Evolutionary conservation across 306 rosid species (phyloP).

Genomic region (Cicer pinnatifidum): DNA sequence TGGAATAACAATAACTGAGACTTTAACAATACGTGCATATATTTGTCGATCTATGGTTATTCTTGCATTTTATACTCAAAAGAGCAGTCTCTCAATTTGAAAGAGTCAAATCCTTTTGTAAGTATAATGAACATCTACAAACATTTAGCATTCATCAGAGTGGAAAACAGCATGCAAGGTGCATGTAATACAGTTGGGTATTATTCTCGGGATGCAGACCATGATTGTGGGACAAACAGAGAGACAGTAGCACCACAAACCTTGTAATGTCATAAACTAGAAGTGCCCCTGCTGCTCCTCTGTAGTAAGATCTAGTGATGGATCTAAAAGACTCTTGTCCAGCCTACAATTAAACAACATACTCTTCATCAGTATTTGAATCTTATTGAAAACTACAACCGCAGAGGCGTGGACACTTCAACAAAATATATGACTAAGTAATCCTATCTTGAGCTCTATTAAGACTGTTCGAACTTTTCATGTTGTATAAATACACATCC

Average conservation of each 20-base stretch:
- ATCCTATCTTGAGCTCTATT: not conserved
- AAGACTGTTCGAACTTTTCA: not conserved
- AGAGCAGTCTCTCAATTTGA: not conserved
- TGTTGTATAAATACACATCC: conserved; percentile 7
- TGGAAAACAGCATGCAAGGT: conserved; percentile 25
- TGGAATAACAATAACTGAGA: not conserved
- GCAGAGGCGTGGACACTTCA: not conserved
- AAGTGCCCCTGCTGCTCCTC: conserved; percentile 99
- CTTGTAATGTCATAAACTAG: conserved; percentile 96
- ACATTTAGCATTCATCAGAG: conserved; percentile 5
- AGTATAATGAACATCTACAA: not conserved
- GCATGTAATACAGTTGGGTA: conserved; percentile 17
- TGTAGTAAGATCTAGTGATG: conserved; percentile 92
- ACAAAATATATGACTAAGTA: conserved; percentile 11
- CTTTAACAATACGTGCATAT: not conserved
- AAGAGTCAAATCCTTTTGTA: not conserved
- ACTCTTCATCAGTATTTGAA: conserved; percentile 39
- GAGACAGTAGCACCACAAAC: conserved; percentile 48
- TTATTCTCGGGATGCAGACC: conserved; percentile 10
- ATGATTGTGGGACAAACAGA: conserved; percentile 32
- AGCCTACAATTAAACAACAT: conserved; percentile 62
- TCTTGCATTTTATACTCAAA: not conserved
- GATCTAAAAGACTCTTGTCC: conserved; percentile 99
- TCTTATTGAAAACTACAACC: conserved; percentile 7
- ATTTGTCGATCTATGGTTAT: not conserved